Evolutionary conservation across 768 basidiomycete species (phyloP), one percentile per base, ranked within the genome.

Genomic region (Filobasidium wieringae): DNA sequence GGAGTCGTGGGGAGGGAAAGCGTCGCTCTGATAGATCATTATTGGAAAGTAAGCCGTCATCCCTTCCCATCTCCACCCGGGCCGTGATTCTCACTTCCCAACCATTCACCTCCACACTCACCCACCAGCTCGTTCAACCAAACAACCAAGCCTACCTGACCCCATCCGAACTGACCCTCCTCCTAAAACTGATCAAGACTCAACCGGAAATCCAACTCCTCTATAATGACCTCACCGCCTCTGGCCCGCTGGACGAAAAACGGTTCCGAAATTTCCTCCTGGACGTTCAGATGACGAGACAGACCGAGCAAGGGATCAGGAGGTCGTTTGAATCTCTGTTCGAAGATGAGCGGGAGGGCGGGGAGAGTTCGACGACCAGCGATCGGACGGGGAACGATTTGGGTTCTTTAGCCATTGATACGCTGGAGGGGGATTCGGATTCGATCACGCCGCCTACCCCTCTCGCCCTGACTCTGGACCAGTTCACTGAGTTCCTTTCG

Each of bases 101-200:
- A n/a, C n/a, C n/a, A n/a, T n/a, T n/a, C n/a, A n/a, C n/a, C n/a
- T n/a, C n/a, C n/a, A n/a, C n/a, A n/a, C n/a, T n/a, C n/a, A n/a
- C n/a, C n/a, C n/a, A n/a, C n/a, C n/a, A n/a, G n/a, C n/a, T n/a
- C n/a, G n/a, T n/a, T n/a, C n/a, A n/a, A n/a, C n/a, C 73, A 2
- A 71, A 78, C 51, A 68, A 75, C 12, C 77, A 77, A 0, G 81
- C 80, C 0, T 81, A 79, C 61, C 80, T 95, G 31, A 82, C 88
- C 69, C 90, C 89, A 66, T 61, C 77, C 1, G 84, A 83, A 57
- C 96, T 93, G 71, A 84, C 86, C 63, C 77, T 75, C 12, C 89
- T 97, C 60, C 85, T 92, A 62, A 86, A 84, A 66, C 71, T 82
- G 31, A 79, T 95, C 56, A 92, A 90, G 69, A 78, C 79, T n/a